A percentile compares a stretch with the other conserved stretches of the same genome.
These are phyloP conservation scores for Globisporangium nunn DNA, from an alignment of 352 stramenopile genomes.

Conservation along the genomic window DNA sequence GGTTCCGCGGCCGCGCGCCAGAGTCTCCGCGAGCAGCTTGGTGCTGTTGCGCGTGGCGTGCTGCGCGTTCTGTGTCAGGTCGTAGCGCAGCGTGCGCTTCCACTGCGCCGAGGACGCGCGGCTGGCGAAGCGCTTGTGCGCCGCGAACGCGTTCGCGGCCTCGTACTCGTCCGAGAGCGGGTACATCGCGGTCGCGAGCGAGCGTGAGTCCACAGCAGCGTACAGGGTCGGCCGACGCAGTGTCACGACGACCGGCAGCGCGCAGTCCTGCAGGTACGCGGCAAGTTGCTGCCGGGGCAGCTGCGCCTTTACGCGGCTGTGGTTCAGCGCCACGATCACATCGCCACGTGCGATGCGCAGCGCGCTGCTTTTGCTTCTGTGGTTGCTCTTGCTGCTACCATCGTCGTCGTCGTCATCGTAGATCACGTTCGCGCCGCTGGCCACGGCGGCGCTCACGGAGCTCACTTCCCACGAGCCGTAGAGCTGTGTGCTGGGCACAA, in stretches of 20 bases:
- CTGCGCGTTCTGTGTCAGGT: conserved; percentile 36
- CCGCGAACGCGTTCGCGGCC: conserved; percentile 12
- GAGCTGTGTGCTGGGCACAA: conserved; percentile 74
- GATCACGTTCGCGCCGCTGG: not conserved
- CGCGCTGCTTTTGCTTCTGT: conserved; percentile 1
- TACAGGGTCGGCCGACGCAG: conserved; percentile 54
- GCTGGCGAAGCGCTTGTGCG: conserved; percentile 29
- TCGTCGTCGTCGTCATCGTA: conserved; percentile 4
- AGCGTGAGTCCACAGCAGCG: conserved; percentile 50
- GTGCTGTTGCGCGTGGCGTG: conserved; percentile 12
- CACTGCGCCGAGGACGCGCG: conserved; percentile 64
- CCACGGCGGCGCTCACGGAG: conserved; percentile 20
- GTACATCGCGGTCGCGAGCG: conserved; percentile 69
- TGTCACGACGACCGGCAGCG: conserved; percentile 59
- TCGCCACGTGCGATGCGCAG: conserved; percentile 36
- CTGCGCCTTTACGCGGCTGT: conserved; percentile 34
- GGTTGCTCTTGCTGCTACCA: conserved; percentile 6
- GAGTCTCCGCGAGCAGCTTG: conserved; percentile 20
- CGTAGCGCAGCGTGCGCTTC: conserved; percentile 47
- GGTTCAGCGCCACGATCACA: conserved; percentile 66
- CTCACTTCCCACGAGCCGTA: conserved; percentile 78
- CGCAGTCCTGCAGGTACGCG: conserved; percentile 29
- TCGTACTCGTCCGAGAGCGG: conserved; percentile 56
- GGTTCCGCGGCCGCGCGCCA: conserved; percentile 13
- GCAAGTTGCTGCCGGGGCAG: conserved; percentile 39